Evolutionary conservation across 1,284 basidiomycete genomes (phyloP).

Genomic region (Trametes polyzona): DNA sequence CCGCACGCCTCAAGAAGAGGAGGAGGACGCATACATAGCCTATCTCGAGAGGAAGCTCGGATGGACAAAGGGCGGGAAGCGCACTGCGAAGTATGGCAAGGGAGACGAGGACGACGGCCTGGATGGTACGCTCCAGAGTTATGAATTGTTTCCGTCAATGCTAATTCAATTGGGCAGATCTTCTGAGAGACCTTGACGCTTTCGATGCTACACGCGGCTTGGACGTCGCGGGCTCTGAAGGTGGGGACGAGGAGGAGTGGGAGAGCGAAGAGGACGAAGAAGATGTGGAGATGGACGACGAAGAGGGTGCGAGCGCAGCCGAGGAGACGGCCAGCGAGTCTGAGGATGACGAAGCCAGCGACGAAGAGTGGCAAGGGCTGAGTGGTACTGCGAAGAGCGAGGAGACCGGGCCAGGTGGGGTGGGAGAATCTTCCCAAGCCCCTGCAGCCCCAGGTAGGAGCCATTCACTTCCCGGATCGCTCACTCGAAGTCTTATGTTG

Average conservation of each 20-base stretch:
- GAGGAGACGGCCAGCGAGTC: neutral
- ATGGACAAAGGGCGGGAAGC: slow-evolving; percentile 32
- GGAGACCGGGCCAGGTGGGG: neutral
- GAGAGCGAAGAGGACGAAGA: slow-evolving; percentile 18
- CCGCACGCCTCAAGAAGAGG: slow-evolving; percentile 29
- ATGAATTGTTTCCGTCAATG: neutral
- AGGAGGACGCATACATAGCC: slow-evolving; percentile 38
- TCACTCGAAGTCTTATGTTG: neutral
- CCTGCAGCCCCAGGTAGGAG: too few species aligned
- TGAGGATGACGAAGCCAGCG: slow-evolving; percentile 27
- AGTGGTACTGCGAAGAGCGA: slow-evolving; percentile 1
- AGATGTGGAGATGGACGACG: slow-evolving; percentile 6
- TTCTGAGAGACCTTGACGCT: slow-evolving; percentile 32
- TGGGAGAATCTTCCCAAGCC: too few species aligned
- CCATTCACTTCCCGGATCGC: too few species aligned
- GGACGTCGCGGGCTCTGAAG: neutral
- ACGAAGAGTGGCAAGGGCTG: slow-evolving; percentile 34
- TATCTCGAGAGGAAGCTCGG: slow-evolving; percentile 38
- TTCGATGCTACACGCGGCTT: slow-evolving; percentile 20
- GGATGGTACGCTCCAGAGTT: slow-evolving; percentile 28
- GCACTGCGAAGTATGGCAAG: slow-evolving; percentile 31
- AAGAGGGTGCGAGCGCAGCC: slow-evolving; percentile 30
- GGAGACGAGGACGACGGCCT: slow-evolving; percentile 36
- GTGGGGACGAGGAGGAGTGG: slow-evolving; percentile 17
- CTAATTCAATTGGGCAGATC: slow-evolving; percentile 19